Percentiles rank a stretch among this genome's conserved stretches.
These are phyloP conservation scores for Picea glauca DNA, from an alignment of 75 land plant genomes.

Conservation along the genomic window DNA sequence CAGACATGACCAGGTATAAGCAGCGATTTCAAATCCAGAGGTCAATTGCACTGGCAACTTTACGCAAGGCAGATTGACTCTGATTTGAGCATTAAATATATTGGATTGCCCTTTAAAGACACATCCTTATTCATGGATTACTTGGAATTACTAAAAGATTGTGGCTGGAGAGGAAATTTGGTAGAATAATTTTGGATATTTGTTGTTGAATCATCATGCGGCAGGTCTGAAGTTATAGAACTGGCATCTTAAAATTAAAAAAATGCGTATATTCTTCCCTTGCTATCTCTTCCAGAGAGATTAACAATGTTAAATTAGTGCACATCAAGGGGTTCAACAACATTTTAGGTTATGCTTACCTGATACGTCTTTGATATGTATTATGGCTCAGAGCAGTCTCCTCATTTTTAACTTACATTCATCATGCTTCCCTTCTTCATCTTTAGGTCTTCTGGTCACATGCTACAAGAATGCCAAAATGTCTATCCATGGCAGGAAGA, in stretches of 20 bases:
- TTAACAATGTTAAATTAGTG: not conserved
- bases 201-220: not conserved
- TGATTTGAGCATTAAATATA: not conserved
- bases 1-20: not conserved
- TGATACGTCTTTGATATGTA: not conserved
- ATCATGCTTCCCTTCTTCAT: not conserved
- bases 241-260: not conserved
- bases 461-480: slow-evolving; percentile 2
- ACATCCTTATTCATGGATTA: slow-evolving; percentile 6
- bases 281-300: not conserved
- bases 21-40: no score
- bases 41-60: no score
- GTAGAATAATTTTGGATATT: not conserved
- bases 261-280: not conserved
- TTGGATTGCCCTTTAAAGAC: not conserved
- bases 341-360: not conserved
- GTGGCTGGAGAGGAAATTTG: not conserved
- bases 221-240: not conserved
- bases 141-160: not conserved
- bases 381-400: not conserved
- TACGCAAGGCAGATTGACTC: not conserved
- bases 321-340: not conserved
- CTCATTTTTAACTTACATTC: not conserved
- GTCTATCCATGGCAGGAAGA: not conserved
- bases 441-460: not conserved